phyloP scores from a whole-genome alignment of 2,329 filamentous ascomycete species.

The Colletotrichum lindemuthianum region DNA sequence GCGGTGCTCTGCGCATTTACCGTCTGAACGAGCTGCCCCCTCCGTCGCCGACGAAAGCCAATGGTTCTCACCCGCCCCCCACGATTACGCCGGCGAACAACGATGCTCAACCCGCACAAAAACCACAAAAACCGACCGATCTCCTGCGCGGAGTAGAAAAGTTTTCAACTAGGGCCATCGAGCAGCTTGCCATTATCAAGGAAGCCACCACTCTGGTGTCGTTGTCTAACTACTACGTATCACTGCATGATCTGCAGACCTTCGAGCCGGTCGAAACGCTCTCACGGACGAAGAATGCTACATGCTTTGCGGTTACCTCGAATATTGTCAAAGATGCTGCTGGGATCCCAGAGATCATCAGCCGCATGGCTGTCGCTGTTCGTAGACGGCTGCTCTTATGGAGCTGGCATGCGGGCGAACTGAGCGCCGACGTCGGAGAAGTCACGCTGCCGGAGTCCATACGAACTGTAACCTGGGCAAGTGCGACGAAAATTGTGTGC shows the following conservation, averaged over 20 bases:
- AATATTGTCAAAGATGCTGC: constrained; percentile 93
- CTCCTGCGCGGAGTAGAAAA: constrained; percentile 92
- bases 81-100: constrained; percentile 41
- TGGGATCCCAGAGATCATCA: constrained; percentile 92
- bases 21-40: constrained; percentile 77
- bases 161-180: constrained; percentile 89
- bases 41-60: constrained; percentile 50
- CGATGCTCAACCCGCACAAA: constrained; percentile 27
- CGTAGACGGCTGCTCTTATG: constrained; percentile 91
- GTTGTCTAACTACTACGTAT: constrained; percentile 88
- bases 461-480: constrained; percentile 91
- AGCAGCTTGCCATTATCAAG: constrained; percentile 95
- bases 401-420: constrained; percentile 96
- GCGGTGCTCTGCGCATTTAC: constrained; percentile 88
- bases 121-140: constrained; percentile 72
- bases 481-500: constrained; percentile 84
- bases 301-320: constrained; percentile 90
- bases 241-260: constrained; percentile 86
- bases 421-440: constrained; percentile 78
- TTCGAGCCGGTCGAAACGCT: constrained; percentile 85
- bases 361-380: constrained; percentile 88
- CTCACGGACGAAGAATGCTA: constrained; percentile 85
- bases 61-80: constrained; percentile 44
- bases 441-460: constrained; percentile 84
- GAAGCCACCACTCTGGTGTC: constrained; percentile 93